phyloP scores from a whole-genome alignment of 495 filamentous ascomycete genomes.

The Xylaria palmicola region DNA sequence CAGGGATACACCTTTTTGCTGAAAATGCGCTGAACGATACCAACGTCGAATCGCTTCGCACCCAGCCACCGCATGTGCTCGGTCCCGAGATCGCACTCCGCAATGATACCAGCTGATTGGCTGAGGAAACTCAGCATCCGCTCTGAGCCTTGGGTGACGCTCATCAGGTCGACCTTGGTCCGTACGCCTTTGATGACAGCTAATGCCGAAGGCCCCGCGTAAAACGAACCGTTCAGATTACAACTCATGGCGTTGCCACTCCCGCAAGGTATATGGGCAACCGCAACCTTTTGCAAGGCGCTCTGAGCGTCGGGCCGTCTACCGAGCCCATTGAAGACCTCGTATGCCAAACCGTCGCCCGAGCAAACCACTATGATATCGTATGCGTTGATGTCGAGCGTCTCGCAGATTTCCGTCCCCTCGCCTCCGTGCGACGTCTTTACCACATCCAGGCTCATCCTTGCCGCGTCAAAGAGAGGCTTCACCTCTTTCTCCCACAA shows the following conservation, averaged over 20 bases:
- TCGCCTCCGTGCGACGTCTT: slow-evolving; percentile 71
- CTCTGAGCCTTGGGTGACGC: slow-evolving; percentile 74
- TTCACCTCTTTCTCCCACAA: slow-evolving; percentile 74
- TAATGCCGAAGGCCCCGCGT: slow-evolving; percentile 72
- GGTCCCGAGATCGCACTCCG: slow-evolving; percentile 84
- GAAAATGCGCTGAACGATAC: slow-evolving; percentile 71
- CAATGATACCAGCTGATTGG: slow-evolving; percentile 86
- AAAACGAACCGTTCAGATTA: slow-evolving; percentile 82
- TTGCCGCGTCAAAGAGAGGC: slow-evolving; percentile 80
- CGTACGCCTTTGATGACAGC: slow-evolving; percentile 80
- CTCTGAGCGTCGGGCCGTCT: slow-evolving; percentile 70
- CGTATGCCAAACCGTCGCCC: slow-evolving; percentile 87
- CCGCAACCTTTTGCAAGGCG: slow-evolving; percentile 75
- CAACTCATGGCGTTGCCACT: slow-evolving; percentile 92
- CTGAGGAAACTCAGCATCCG: slow-evolving; percentile 85
- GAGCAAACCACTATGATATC: slow-evolving; percentile 88
- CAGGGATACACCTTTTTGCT: slow-evolving; percentile 78
- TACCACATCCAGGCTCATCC: slow-evolving; percentile 73
- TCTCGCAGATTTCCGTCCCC: slow-evolving; percentile 73
- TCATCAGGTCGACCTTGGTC: slow-evolving; percentile 80
- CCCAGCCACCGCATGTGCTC: slow-evolving; percentile 95
- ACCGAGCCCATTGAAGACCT: slow-evolving; percentile 91
- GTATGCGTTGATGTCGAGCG: slow-evolving; percentile 74
- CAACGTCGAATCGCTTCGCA: slow-evolving; percentile 75
- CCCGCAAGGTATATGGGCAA: slow-evolving; percentile 88